Base-by-base conservation (phyloP, 768 basidiomycete species). In the Cubamyces lactineus region DNA sequence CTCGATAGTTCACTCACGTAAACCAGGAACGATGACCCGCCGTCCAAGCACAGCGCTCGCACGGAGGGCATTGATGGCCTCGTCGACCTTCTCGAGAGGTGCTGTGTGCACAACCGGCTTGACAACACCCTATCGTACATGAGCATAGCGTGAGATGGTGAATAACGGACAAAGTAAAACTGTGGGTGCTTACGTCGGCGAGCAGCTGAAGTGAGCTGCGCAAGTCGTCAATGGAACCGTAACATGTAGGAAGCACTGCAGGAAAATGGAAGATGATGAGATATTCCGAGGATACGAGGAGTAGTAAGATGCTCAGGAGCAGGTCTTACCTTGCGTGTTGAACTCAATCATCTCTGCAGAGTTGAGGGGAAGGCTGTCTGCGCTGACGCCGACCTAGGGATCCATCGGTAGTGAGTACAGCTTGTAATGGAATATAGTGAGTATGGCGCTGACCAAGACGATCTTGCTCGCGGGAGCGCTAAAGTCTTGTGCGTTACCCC, bases 311-410 rank as follows among this genome's bases (percentile, higher is more conserved):
- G 8, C 28, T 30, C 26, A 23, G 5, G 26, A 42, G 21, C 12
- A 15, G 21, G 39, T 7, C 52, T 13, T 28, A 53, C 53, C 41
- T 28, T 43, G 41, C 21, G 41, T 53, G 53, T 26, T 41, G 24
- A 24, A 28, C 40, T 42, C 40, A 11, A 58, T 42, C 12, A 58
- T 7, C 8, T 58, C 57, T 8, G 57, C 57, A 7, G 57, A 50
- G 40, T 13, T 26, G 23, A 50, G 17, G 21, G 40, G 30, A 26
- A 57, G 57, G 40, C 21, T 19, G n/a, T 57, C 57, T 2, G 47
- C 26, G 48, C 40, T 57, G 30, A 49, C 38, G 5, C 48, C 39
- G 24, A 26, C 23, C 47, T 50, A 17, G n/a, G n/a, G n/a, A n/a
- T n/a, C n/a, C 12, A 23, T 16, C 24, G 24, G 16, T 24, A 47